phyloP scores from a whole-genome alignment of 2,329 filamentous ascomycete species.

The Stagonosporopsis cucurbitacearum region DNA sequence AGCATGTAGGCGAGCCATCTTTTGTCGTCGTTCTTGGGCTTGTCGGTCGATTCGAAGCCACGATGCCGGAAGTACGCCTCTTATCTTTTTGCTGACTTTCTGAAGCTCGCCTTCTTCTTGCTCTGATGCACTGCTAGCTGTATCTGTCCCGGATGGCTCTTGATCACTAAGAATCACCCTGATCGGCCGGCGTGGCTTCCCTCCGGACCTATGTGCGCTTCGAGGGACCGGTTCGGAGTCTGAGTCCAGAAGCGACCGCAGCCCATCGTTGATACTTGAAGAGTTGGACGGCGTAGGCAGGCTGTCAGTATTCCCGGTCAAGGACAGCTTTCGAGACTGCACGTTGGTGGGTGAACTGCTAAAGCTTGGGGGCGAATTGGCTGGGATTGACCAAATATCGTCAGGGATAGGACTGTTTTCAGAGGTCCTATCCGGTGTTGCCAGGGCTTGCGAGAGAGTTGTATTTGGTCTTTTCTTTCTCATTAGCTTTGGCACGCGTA shows the following conservation, averaged over 20 bases:
- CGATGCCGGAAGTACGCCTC: slow-evolving; percentile 58
- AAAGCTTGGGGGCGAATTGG: slow-evolving; percentile 52
- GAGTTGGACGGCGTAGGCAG: slow-evolving; percentile 44
- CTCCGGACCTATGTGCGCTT: slow-evolving; percentile 20
- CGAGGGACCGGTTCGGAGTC: slow-evolving; percentile 32
- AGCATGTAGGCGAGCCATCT: slow-evolving; percentile 24
- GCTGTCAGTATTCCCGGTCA: slow-evolving; percentile 21
- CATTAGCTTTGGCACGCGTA: slow-evolving; percentile 19
- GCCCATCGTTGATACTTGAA: slow-evolving; percentile 34
- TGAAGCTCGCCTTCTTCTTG: slow-evolving; percentile 42
- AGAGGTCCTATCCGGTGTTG: slow-evolving; percentile 17
- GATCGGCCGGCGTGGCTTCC: slow-evolving; percentile 18
- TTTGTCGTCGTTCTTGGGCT: slow-evolving; percentile 36
- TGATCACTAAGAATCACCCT: slow-evolving; percentile 30
- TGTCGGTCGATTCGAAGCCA: slow-evolving; percentile 57
- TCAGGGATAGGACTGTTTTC: slow-evolving; percentile 15
- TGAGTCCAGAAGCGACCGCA: slow-evolving; percentile 20
- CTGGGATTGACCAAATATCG: slow-evolving; percentile 50
- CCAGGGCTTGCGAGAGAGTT: slow-evolving; percentile 18
- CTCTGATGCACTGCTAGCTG: slow-evolving; percentile 37
- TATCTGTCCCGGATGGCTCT: slow-evolving; percentile 27
- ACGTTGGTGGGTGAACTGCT: slow-evolving; percentile 34
- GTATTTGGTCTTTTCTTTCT: slow-evolving; percentile 34
- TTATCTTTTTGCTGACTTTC: slow-evolving; percentile 52
- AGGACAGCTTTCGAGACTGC: slow-evolving; percentile 8